Evolutionary conservation across 306 rosid species (phyloP).

Genomic region (Elaeagnus macrophylla): DNA sequence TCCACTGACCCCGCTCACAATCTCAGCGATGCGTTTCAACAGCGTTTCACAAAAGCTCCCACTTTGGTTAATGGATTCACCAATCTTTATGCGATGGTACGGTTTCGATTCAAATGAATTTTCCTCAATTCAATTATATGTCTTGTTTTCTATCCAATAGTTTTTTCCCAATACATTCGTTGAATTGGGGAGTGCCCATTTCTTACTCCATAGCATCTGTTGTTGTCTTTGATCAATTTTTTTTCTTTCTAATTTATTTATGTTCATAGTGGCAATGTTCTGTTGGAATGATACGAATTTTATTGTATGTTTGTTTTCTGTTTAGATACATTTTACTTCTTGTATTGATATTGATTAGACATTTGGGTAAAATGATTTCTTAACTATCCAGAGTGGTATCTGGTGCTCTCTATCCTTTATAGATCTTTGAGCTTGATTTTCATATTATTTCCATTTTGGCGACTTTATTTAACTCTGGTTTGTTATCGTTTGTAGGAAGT

Average conservation of each 20-base stretch:
- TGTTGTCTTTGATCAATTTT: too few species aligned
- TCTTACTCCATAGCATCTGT: too few species aligned
- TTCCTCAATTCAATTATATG: neutral
- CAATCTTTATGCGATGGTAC: conserved; percentile 91
- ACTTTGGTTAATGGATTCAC: conserved; percentile 83
- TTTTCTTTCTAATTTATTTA: neutral
- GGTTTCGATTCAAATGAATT: neutral
- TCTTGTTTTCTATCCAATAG: neutral
- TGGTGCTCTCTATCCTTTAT: neutral
- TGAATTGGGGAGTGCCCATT: too few species aligned
- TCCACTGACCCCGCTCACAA: conserved; percentile 99
- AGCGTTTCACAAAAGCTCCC: conserved; percentile 79
- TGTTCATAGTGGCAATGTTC: neutral
- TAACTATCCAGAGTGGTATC: neutral
- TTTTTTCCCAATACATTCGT: neutral
- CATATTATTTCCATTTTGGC: neutral
- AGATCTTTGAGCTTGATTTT: neutral
- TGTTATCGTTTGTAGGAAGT: conserved; percentile 59
- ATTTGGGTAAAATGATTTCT: neutral
- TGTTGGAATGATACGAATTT: neutral
- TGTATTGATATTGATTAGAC: neutral
- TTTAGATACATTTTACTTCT: neutral
- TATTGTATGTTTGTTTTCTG: neutral
- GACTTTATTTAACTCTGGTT: neutral
- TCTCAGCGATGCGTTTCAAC: conserved; percentile 98